phyloP scores from a whole-genome alignment of 495 filamentous ascomycete species.

The Neurospora sp. region DNA sequence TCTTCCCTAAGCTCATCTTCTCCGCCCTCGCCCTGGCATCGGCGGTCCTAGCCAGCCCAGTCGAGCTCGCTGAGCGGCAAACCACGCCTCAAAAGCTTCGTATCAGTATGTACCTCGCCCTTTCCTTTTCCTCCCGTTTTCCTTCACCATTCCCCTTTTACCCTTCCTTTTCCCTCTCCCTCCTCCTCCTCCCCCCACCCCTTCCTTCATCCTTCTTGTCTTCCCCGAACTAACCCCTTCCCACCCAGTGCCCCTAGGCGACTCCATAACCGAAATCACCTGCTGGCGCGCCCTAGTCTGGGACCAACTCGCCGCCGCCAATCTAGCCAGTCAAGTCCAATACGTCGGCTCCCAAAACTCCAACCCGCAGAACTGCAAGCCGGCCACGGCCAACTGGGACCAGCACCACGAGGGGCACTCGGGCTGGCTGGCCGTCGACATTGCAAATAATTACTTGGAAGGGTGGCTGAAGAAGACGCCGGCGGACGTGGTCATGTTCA shows the following conservation, averaged over 20 bases:
- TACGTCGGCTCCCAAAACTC: conserved; percentile 32
- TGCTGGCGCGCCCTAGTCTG: conserved; percentile 32
- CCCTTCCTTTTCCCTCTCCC: background rate
- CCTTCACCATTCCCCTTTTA: background rate
- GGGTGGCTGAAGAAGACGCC: conserved; percentile 26
- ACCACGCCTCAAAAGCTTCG: conserved; percentile 6
- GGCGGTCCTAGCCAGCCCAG: conserved; percentile 5
- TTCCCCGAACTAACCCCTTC: background rate
- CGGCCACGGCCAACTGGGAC: conserved; percentile 19
- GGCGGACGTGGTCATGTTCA: conserved; percentile 34
- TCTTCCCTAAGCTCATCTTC: conserved; percentile 2
- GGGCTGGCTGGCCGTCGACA: conserved; percentile 33
- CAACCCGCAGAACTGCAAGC: conserved; percentile 26
- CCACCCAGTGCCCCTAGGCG: conserved; percentile 27
- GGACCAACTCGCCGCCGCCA: conserved; percentile 21
- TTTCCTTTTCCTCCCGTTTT: background rate
- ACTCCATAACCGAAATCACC: conserved; percentile 33
- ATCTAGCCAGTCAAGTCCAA: conserved; percentile 1
- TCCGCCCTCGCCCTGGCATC: conserved; percentile 3
- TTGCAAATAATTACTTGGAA: conserved; percentile 32
- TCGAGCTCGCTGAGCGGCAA: conserved; percentile 13
- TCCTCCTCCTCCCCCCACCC: background rate
- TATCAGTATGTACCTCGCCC: background rate
- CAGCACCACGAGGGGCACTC: conserved; percentile 35
- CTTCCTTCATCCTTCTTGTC: background rate